Base-by-base conservation (phyloP, 169 alveolate genomes). In the Haemoproteus tartakovskyi region DNA sequence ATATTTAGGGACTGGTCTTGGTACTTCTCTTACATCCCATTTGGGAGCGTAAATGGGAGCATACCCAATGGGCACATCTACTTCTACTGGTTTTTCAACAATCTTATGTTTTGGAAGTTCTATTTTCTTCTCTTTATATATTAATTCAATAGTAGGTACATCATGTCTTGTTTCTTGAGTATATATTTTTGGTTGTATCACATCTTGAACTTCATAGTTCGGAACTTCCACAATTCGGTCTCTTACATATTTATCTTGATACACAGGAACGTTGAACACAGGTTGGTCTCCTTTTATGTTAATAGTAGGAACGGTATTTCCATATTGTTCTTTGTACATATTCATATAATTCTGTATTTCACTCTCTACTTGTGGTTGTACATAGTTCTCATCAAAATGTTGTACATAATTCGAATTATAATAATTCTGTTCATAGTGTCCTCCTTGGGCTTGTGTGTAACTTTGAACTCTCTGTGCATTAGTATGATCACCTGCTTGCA, bases 11-110 rank as follows among this genome's bases (percentile, higher is more conserved):
- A 90, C 89, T 4, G 87, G 90, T 33, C 90, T 79, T 14, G 95
- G 95, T 36, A 90, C 90, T 78, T 90, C 93, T 47, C 95, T 85
- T 29, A 90, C 86, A 62, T 90, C 95, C 95, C 95, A 90, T 26
- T 80, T 86, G 21, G 95, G 95, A 4, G 90, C 87, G 40, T 79
- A 90, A 48, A 88, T 80, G n/a, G 95, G 95, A 18, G 90, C 84
- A 56, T 88, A 90, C 54, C 95, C 95, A 22, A 90, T 90, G 26
- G 86, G 91, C 40, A 87, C 85, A 51, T 89, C 91, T 27, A 90
- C 89, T 27, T 88, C 92, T 19, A 90, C 92, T 26, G 83, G 84
- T 47, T 79, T 87, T 70, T 90, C 95, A 4, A 87, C 40, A 14
- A 81, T 54, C 47, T 87, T 88, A 38, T 87, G 88, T 27, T 74